phyloP scores from a whole-genome alignment of 2,329 filamentous ascomycete species.

The Niveomyces coronatus region DNA sequence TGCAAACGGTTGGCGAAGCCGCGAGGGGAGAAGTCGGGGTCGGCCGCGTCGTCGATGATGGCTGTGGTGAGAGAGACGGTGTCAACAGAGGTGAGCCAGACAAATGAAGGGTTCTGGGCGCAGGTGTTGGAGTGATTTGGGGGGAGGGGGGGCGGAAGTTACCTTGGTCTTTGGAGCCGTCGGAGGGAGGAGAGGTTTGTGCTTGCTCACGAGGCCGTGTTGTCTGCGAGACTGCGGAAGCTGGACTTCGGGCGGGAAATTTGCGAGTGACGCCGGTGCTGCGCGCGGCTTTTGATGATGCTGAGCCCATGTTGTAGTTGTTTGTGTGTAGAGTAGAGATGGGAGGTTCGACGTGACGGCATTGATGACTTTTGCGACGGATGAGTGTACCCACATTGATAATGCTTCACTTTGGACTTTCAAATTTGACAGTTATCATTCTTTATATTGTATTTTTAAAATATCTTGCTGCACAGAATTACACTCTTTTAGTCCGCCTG shows the following conservation, averaged over 20 bases:
- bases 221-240: constrained; percentile 13
- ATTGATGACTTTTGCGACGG: no score
- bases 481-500: neutral
- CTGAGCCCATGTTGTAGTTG: constrained; percentile 29
- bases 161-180: constrained; percentile 11
- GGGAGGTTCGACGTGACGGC: neutral
- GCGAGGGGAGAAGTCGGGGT: constrained; percentile 31
- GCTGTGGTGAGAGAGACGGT: constrained; percentile 18
- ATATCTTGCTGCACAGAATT: neutral
- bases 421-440: no score
- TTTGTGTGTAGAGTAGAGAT: neutral
- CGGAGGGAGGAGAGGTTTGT: constrained; percentile 9
- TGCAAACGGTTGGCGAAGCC: constrained; percentile 41
- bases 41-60: constrained; percentile 28
- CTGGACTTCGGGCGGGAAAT: constrained; percentile 31
- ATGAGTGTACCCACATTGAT: no score
- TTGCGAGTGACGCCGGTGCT: constrained; percentile 31
- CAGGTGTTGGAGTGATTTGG: neutral
- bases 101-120: neutral
- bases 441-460: neutral
- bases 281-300: constrained; percentile 34
- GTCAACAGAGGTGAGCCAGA: neutral
- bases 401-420: no score
- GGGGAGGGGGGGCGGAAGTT: neutral
- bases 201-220: constrained; percentile 1